Conservation (phyloP, 768 basidiomycete genomes). For the Rhodosporidiobolus odoratus region DNA sequence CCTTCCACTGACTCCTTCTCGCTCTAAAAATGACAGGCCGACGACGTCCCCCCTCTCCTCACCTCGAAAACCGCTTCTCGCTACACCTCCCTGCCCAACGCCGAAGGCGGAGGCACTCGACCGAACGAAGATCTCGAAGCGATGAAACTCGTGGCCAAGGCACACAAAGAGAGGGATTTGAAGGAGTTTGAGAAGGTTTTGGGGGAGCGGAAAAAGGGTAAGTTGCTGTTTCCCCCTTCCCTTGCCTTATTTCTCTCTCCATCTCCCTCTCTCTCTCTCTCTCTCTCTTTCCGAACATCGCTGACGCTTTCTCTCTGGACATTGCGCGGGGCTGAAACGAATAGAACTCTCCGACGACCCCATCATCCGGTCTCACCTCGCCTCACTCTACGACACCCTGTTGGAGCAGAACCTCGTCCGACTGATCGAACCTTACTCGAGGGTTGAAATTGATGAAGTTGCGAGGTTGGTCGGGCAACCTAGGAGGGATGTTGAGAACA, state of each 20-base stretch:
- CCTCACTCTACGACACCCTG: constrained; percentile 88
- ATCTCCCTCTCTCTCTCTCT: neutral
- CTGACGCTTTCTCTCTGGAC: neutral
- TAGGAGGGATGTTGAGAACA: constrained; percentile 79
- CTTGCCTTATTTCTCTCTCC: neutral
- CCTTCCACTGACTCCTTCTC: neutral
- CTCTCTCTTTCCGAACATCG: neutral
- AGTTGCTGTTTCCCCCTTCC: constrained; percentile 29
- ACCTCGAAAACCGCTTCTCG: constrained; percentile 80
- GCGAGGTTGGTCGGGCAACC: constrained; percentile 82
- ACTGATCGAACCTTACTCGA: constrained; percentile 91
- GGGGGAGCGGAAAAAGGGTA: constrained; percentile 76
- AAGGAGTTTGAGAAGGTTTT: constrained; percentile 82
- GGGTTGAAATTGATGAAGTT: constrained; percentile 84
- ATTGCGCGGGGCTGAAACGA: neutral
- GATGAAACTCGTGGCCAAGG: constrained; percentile 89
- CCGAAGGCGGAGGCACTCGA: constrained; percentile 52
- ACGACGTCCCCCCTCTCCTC: constrained; percentile 82
- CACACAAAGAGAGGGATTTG: constrained; percentile 85
- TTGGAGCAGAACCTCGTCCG: constrained; percentile 91
- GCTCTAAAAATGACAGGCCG: constrained; percentile 58
- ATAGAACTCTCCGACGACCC: constrained; percentile 89
- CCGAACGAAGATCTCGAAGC: constrained; percentile 91
- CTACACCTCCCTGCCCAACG: constrained; percentile 58
- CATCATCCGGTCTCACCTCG: constrained; percentile 89